These are phyloP conservation scores for Ogataea angusta DNA, from an alignment of 805 yeast genomes.

Conservation along the genomic window DNA sequence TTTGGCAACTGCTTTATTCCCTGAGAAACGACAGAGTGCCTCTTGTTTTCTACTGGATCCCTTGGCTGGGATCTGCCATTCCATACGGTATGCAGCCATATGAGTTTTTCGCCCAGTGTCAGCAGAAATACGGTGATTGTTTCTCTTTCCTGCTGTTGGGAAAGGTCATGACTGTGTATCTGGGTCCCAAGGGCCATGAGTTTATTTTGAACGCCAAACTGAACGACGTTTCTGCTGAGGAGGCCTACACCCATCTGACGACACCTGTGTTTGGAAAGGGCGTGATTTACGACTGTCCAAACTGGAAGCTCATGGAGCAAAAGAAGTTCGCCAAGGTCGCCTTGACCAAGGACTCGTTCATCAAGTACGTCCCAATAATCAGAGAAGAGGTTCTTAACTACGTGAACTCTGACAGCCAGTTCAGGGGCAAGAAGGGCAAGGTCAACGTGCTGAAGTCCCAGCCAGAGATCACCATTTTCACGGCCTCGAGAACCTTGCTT, in stretches of 20 bases:
- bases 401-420: conserved; percentile 51
- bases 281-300: conserved; percentile 96
- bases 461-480: conserved; percentile 93
- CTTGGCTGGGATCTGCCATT: conserved; percentile 93
- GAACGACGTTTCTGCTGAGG: conserved; percentile 92
- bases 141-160: conserved; percentile 90
- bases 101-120: conserved; percentile 77
- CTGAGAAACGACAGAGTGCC: conserved; percentile 82
- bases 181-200: conserved; percentile 98
- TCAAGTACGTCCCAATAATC: conserved; percentile 82
- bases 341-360: conserved; percentile 79
- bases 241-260: conserved; percentile 92
- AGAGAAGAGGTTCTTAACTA: conserved; percentile 71
- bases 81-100: conserved; percentile 92
- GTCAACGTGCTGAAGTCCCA: conserved; percentile 76
- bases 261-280: conserved; percentile 99
- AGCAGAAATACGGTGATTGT: conserved; percentile 84
- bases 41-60: conserved; percentile 85
- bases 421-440: conserved; percentile 44
- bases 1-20: conserved; percentile 69
- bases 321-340: conserved; percentile 94
- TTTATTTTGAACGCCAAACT: conserved; percentile 89
- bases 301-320: conserved; percentile 92
- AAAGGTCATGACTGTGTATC: conserved; percentile 87
- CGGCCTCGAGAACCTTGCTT: conserved; percentile 87